A percentile compares a stretch with the other conserved stretches of the same genome.
These are phyloP conservation scores for Chlorophyllum brunneum DNA, from an alignment of 768 basidiomycete species.

Conservation along the genomic window DNA sequence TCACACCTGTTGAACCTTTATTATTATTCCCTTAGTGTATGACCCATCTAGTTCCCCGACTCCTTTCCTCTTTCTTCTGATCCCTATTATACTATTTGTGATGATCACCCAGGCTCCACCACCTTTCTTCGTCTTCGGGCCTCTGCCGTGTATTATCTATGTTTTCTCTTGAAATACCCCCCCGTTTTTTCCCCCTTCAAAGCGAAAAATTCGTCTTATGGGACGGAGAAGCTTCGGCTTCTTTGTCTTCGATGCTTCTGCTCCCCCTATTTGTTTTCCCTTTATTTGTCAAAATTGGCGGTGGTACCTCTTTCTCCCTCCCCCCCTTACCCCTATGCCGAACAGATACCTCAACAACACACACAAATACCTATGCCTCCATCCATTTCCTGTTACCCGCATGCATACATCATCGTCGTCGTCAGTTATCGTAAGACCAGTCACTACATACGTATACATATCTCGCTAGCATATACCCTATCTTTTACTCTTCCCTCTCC, in stretches of 20 bases:
- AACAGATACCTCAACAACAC: constrained; percentile 6
- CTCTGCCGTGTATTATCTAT: constrained; percentile 5
- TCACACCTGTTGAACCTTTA: neutral
- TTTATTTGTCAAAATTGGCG: constrained; percentile 6
- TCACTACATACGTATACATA: constrained; percentile 9
- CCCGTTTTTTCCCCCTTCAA: constrained; percentile 6
- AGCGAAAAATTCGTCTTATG: constrained; percentile 10
- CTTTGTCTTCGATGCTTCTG: neutral
- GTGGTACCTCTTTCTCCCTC: neutral
- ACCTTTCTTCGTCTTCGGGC: constrained; percentile 6
- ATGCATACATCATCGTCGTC: constrained; percentile 7
- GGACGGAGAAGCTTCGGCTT: constrained; percentile 11
- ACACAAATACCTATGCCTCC: too few relatives aligned
- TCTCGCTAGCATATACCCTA: constrained; percentile 13
- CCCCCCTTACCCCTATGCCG: neutral
- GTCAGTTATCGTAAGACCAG: neutral
- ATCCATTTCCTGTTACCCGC: neutral
- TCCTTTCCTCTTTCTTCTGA: constrained; percentile 13
- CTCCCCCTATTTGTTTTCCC: neutral
- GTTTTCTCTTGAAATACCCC: constrained; percentile 8
- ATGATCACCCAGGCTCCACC: constrained; percentile 3
- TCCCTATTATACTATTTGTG: too few relatives aligned
- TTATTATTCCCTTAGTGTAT: constrained; percentile 11
- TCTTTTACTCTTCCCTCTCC: neutral
- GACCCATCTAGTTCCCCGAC: constrained; percentile 3